Evolutionary conservation across 352 stramenopile genomes (phyloP).

Genomic region (Pythium rishiriense): DNA sequence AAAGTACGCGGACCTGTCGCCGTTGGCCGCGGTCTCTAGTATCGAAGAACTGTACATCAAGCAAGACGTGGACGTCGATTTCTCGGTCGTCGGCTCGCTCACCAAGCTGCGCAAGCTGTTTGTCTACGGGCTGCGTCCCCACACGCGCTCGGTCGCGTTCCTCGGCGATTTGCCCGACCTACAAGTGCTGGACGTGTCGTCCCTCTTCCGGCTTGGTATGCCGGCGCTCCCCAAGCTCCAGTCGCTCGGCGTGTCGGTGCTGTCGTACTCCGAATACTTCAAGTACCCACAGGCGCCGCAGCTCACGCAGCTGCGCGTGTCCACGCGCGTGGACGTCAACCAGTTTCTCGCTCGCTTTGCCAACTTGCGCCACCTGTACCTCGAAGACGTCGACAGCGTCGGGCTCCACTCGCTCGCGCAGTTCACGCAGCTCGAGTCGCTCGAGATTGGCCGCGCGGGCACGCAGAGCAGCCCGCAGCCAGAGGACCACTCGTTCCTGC

Average conservation of each 20-base stretch:
- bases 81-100: constrained; percentile 18
- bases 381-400: constrained; percentile 29
- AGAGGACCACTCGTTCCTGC: constrained; percentile 27
- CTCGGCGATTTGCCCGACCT: constrained; percentile 21
- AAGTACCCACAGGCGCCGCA: constrained; percentile 26
- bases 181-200: constrained; percentile 24
- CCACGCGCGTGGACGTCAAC: constrained; percentile 21
- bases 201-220: constrained; percentile 28
- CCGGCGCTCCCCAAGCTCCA: constrained; percentile 14
- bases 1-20: constrained; percentile 25
- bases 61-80: constrained; percentile 30
- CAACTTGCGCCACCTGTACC: constrained; percentile 17
- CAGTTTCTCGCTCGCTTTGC: constrained; percentile 19
- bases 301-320: constrained; percentile 17
- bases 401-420: constrained; percentile 22
- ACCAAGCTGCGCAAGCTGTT: constrained; percentile 20
- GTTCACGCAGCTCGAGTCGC: constrained; percentile 28
- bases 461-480: constrained; percentile 10
- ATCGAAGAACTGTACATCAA: constrained; percentile 30
- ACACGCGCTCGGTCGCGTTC: constrained; percentile 23
- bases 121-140: constrained; percentile 27
- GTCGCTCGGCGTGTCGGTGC: constrained; percentile 21
- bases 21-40: background rate
- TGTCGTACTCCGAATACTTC: constrained; percentile 35
- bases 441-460: constrained; percentile 22